Evolutionary conservation across 257 asterid species (phyloP).

Genomic region (Gentiana dahurica): DNA sequence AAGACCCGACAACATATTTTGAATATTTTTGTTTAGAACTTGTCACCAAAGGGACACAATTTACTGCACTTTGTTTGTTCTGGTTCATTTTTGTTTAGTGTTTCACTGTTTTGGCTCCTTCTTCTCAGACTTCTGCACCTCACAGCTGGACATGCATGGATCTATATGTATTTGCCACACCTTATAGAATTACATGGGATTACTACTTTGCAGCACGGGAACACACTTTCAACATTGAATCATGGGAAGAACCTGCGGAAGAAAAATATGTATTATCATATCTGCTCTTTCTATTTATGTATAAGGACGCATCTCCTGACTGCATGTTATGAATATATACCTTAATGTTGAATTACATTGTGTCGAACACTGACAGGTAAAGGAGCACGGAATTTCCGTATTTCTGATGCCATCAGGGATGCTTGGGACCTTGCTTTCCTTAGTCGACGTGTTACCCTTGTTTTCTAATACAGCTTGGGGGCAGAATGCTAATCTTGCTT

Average conservation of each 20-base stretch:
- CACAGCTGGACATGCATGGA: slow-evolving; percentile 99
- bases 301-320: neutral
- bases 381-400: slow-evolving; percentile 88
- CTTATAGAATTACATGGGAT: slow-evolving; percentile 96
- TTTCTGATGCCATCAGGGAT: slow-evolving; percentile 99
- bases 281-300: neutral
- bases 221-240: slow-evolving; percentile 63
- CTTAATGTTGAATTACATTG: too few relatives aligned
- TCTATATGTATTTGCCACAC: slow-evolving; percentile 95
- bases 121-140: slow-evolving; percentile 67
- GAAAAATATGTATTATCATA: slow-evolving; percentile 61
- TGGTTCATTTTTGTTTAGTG: neutral
- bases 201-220: slow-evolving; percentile 80
- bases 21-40: too few relatives aligned
- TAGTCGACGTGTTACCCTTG: slow-evolving; percentile 91
- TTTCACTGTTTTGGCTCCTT: neutral
- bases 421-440: slow-evolving; percentile 91
- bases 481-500: slow-evolving; percentile 84
- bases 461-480: slow-evolving; percentile 98
- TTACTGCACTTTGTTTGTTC: too few relatives aligned
- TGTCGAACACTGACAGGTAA: slow-evolving; percentile 51
- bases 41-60: too few relatives aligned
- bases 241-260: slow-evolving; percentile 98
- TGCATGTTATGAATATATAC: too few relatives aligned
- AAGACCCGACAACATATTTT: neutral